Percentiles rank a stretch among this genome's conserved stretches.
Evolutionary conservation across 1,139 yeast species (phyloP).

Genomic region (Sugiyamaella sp.): DNA sequence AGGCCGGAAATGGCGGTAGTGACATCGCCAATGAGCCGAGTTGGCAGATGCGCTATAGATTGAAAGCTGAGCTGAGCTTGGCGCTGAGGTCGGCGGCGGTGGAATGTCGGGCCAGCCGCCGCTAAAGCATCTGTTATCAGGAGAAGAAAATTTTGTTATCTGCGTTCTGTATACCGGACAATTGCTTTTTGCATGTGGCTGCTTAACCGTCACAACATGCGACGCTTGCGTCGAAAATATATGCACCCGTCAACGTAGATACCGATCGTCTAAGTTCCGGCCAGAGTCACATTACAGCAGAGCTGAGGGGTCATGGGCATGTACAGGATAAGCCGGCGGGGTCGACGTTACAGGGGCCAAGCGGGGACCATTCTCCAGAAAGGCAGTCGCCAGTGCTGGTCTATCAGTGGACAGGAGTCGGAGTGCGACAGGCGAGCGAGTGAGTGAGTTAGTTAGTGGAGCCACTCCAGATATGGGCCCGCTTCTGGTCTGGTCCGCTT

Average conservation of each 20-base stretch:
- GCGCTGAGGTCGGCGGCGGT: not conserved
- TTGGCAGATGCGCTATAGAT: too few species aligned
- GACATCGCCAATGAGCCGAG: not conserved
- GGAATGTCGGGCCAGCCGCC: not conserved
- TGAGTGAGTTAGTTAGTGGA: too few species aligned
- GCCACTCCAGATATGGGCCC: too few species aligned
- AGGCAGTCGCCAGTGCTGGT: too few species aligned
- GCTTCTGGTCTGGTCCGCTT: too few species aligned
- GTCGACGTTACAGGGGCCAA: too few species aligned
- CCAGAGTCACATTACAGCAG: not conserved
- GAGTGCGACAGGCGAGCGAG: too few species aligned
- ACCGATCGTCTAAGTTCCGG: not conserved
- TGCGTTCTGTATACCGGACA: not conserved
- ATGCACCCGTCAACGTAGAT: not conserved
- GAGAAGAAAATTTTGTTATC: conserved; percentile 5
- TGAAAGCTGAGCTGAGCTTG: conserved; percentile 2
- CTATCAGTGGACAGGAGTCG: too few species aligned
- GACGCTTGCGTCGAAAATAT: not conserved
- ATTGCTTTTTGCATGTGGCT: conserved; percentile 14
- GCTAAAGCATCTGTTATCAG: not conserved
- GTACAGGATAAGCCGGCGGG: too few species aligned
- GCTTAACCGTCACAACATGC: not conserved
- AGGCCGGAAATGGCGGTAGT: not conserved
- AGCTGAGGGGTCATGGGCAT: not conserved
- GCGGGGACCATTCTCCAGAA: too few species aligned